Base-by-base conservation (phyloP, 1,284 basidiomycete species). In the Tetrapyrgos nigripes region DNA sequence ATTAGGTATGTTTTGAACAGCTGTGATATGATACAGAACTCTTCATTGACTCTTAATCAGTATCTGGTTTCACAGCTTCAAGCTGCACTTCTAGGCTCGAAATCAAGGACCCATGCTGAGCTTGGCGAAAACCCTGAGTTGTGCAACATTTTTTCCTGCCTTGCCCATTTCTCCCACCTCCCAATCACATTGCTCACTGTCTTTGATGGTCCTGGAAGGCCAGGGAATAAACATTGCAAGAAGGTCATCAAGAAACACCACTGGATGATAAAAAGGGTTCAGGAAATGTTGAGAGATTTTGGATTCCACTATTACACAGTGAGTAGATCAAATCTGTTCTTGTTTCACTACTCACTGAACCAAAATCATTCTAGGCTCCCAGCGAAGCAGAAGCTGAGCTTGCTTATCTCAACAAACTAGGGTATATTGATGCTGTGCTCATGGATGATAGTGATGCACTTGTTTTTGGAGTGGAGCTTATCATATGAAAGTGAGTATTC, bases 141-240 rank as follows among this genome's bases (percentile, higher is more conserved):
- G 5, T 45, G 56, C 3, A 55, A 58, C 0, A 58, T 73, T 3
- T 70, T 69, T 40, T 59, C 55, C 48, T 62, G 62, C 17, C 51
- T 68, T 6, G 61, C 57, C 47, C 46, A 57, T 1, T 50, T 72
- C 3, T 47, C 66, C 3, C 29, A 61, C 1, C 40, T 65, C 10
- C 62, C 64, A 0, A 52, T 70, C 11, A 51, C 48, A 1, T 62
- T 63, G 10, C 40, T 71, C 2, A 69, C 72, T 35, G 67, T 71
- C 4, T 68, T 70, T 33, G 72, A 75, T 60, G 72, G 73, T 1
- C 57, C 64, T 6, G 48, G 53, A 3, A 57, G 64, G 2, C 67
- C 68, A n/a, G 3, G 24, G 1, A 17, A 57, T 8, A 73, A 73
- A 50, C 62, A 69, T 9, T 62, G 63, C 8, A 58, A 51, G 23